These are phyloP conservation scores for Flaveria brownii DNA, from an alignment of 129 eudicot genomes.

Conservation along the genomic window DNA sequence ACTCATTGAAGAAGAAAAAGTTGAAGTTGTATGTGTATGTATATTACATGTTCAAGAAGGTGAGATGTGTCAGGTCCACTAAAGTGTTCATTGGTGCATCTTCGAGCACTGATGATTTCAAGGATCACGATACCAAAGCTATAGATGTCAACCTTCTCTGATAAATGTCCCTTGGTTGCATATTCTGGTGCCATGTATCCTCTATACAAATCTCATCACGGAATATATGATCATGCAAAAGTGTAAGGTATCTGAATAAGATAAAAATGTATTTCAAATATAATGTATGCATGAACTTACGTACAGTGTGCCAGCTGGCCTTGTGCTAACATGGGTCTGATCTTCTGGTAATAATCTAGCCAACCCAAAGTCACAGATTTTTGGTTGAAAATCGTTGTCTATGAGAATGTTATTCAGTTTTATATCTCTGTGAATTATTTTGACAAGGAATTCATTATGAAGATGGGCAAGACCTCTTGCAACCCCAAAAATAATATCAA, in stretches of 20 bases:
- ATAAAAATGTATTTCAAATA: background rate
- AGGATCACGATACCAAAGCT: slow-evolving; percentile 59
- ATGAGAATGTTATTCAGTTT: slow-evolving; percentile 53
- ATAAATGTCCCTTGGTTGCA: slow-evolving; percentile 49
- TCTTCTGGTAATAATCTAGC: slow-evolving; percentile 60
- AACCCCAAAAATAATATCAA: slow-evolving; percentile 47
- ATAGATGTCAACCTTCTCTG: slow-evolving; percentile 60
- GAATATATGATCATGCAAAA: background rate
- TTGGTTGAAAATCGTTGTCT: slow-evolving; percentile 52
- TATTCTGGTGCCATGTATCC: slow-evolving; percentile 68
- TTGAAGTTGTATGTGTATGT: background rate
- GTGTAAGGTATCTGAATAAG: background rate
- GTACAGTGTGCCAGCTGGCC: slow-evolving; percentile 62
- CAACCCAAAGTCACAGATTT: slow-evolving; percentile 64
- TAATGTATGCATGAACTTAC: slow-evolving; percentile 16
- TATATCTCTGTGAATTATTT: slow-evolving; percentile 55
- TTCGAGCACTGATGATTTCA: slow-evolving; percentile 55
- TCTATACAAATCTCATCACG: slow-evolving; percentile 17
- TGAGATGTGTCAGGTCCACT: slow-evolving; percentile 38
- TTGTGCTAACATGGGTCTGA: slow-evolving; percentile 45
- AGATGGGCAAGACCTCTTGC: slow-evolving; percentile 58
- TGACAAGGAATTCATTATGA: slow-evolving; percentile 50
- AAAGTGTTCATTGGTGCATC: slow-evolving; percentile 42
- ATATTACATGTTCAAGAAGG: slow-evolving; percentile 52
- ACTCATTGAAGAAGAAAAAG: background rate